phyloP scores from a whole-genome alignment of 2,329 filamentous ascomycete species.

The Escovopsis sp. region DNA sequence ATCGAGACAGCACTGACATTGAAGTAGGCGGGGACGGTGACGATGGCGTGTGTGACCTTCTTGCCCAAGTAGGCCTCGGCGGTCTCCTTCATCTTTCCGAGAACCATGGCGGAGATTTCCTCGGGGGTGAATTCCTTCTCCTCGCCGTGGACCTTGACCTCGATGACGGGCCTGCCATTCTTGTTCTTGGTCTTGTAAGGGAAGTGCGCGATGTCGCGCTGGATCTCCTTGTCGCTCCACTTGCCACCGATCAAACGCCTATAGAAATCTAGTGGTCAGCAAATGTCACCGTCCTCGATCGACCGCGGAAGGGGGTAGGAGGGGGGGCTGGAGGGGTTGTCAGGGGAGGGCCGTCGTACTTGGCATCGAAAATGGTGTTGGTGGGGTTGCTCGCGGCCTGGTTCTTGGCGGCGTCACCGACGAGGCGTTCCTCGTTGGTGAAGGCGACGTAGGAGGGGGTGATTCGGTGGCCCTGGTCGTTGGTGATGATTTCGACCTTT shows the following conservation, averaged over 20 bases:
- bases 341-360: conserved; percentile 41
- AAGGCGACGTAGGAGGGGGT: conserved; percentile 92
- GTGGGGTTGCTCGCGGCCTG: conserved; percentile 69
- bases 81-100: conserved; percentile 74
- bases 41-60: conserved; percentile 75
- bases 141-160: conserved; percentile 50
- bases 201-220: conserved; percentile 94
- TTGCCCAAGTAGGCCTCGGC: conserved; percentile 67
- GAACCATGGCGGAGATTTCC: conserved; percentile 67
- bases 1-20: conserved; percentile 35
- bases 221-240: conserved; percentile 70
- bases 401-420: conserved; percentile 96
- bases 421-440: conserved; percentile 90
- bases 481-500: conserved; percentile 89
- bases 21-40: conserved; percentile 95
- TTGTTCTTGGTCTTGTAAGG: conserved; percentile 88
- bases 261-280: conserved; percentile 9
- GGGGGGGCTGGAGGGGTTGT: no score
- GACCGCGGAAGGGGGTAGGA: no score
- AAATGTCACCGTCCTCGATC: no score
- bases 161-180: conserved; percentile 76
- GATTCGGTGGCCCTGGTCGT: conserved; percentile 94
- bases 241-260: conserved; percentile 79
- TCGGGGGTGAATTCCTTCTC: conserved; percentile 65
- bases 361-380: conserved; percentile 68